Percentiles rank a stretch among this genome's conserved stretches.
Evolutionary conservation across 495 filamentous ascomycete genomes (phyloP).

Genomic region (Hyaloscypha variabilis): DNA sequence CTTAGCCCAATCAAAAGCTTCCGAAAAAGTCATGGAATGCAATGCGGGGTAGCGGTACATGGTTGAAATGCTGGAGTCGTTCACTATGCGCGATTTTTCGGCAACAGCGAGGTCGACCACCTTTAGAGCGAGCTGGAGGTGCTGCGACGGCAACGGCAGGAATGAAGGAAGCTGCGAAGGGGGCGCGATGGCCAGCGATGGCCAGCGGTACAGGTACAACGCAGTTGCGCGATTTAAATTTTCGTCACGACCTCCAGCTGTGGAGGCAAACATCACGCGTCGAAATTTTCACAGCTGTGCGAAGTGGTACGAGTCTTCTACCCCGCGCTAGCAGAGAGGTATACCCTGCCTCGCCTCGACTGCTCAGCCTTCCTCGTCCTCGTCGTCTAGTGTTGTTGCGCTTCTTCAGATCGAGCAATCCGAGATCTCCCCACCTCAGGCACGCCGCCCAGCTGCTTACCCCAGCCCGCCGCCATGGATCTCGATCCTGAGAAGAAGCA

Average conservation of each 20-base stretch:
- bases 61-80: not conserved
- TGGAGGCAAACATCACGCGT: not conserved
- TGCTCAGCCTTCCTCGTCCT: not conserved
- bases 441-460: not conserved
- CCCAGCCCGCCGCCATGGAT: not conserved
- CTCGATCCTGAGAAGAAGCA: not conserved
- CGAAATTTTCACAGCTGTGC: not conserved
- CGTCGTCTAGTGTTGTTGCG: not conserved
- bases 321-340: not conserved
- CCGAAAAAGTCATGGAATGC: not conserved
- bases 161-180: not conserved
- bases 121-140: not conserved
- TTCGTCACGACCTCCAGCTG: not conserved
- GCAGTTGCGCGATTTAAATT: not conserved
- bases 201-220: too few species aligned
- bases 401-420: not conserved
- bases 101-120: not conserved
- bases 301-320: not conserved
- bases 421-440: not conserved
- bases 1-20: not conserved
- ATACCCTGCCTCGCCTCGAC: not conserved
- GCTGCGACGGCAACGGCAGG: not conserved
- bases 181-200: too few species aligned
- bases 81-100: not conserved
- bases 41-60: not conserved